These are phyloP conservation scores for Penicillium sclerotigenum DNA, from an alignment of 2,329 filamentous ascomycete species.

Conservation along the genomic window DNA sequence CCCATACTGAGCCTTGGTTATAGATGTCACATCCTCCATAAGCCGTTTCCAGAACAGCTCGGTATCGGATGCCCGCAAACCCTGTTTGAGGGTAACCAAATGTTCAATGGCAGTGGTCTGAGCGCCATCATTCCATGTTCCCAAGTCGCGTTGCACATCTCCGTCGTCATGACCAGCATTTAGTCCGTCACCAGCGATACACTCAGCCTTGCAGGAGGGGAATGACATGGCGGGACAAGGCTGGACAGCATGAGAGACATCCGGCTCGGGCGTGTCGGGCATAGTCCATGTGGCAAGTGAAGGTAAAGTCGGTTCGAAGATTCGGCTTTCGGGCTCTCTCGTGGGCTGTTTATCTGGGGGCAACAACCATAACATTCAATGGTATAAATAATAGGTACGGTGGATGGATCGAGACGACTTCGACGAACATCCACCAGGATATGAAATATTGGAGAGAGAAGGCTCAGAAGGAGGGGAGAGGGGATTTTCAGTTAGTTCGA, in stretches of 20 bases:
- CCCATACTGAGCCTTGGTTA: constrained; percentile 63
- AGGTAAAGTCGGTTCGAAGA: constrained; percentile 11
- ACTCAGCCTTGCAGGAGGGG: constrained; percentile 33
- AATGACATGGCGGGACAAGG: constrained; percentile 28
- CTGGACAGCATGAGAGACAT: constrained; percentile 29
- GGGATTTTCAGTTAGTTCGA: constrained; percentile 27
- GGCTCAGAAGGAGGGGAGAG: constrained; percentile 17
- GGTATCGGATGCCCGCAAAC: constrained; percentile 51
- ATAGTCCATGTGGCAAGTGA: constrained; percentile 30
- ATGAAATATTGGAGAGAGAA: constrained; percentile 4
- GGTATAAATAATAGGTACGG: background rate
- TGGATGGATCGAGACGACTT: constrained; percentile 3
- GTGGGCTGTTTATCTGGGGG: background rate
- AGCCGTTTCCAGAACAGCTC: constrained; percentile 63
- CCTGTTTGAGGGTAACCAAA: constrained; percentile 58
- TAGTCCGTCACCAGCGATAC: constrained; percentile 23
- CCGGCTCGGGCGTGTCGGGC: constrained; percentile 33
- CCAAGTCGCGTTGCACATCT: constrained; percentile 24
- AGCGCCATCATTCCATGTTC: constrained; percentile 41
- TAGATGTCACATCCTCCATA: constrained; percentile 61
- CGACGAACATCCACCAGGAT: constrained; percentile 6
- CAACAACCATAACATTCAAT: constrained; percentile 11
- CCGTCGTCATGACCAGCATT: constrained; percentile 21
- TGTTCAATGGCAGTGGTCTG: constrained; percentile 62
- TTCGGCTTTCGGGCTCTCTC: background rate